These are phyloP conservation scores for Penicillium diatomitis DNA, from an alignment of 495 filamentous ascomycete genomes.

Conservation along the genomic window DNA sequence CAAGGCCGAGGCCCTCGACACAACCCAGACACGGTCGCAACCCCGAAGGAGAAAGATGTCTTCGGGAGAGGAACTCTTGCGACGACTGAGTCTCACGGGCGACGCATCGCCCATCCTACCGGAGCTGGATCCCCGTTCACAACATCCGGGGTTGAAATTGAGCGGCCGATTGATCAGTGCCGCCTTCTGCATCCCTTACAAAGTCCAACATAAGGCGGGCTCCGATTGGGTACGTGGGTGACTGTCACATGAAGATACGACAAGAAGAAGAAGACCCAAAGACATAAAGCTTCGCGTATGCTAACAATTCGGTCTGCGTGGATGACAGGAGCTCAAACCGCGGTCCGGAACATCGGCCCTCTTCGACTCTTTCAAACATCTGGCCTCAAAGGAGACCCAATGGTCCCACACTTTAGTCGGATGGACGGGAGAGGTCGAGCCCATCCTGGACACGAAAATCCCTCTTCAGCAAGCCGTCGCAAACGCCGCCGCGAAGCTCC, in stretches of 20 bases:
- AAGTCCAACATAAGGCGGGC: slow-evolving; percentile 54
- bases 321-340: slow-evolving; percentile 41
- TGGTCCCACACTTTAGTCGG: slow-evolving; percentile 86
- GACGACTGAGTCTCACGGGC: slow-evolving; percentile 48
- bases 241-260: not conserved
- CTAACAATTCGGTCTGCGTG: not conserved
- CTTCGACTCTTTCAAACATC: slow-evolving; percentile 77
- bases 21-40: slow-evolving; percentile 18
- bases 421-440: slow-evolving; percentile 85
- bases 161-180: slow-evolving; percentile 81
- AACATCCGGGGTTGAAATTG: slow-evolving; percentile 59
- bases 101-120: slow-evolving; percentile 33
- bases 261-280: not conserved
- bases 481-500: slow-evolving; percentile 19
- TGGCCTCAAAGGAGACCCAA: slow-evolving; percentile 61
- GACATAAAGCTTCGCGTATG: too few relatives aligned
- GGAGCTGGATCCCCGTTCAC: slow-evolving; percentile 47
- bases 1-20: slow-evolving; percentile 6
- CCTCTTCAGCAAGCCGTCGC: slow-evolving; percentile 27
- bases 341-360: slow-evolving; percentile 80
- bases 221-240: slow-evolving; percentile 58
- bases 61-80: slow-evolving; percentile 52
- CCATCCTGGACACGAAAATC: slow-evolving; percentile 27
- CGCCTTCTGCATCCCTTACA: slow-evolving; percentile 76
- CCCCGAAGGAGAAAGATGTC: slow-evolving; percentile 43